Conservation (phyloP, 2,329 filamentous ascomycete genomes). For the Nemania serpens region DNA sequence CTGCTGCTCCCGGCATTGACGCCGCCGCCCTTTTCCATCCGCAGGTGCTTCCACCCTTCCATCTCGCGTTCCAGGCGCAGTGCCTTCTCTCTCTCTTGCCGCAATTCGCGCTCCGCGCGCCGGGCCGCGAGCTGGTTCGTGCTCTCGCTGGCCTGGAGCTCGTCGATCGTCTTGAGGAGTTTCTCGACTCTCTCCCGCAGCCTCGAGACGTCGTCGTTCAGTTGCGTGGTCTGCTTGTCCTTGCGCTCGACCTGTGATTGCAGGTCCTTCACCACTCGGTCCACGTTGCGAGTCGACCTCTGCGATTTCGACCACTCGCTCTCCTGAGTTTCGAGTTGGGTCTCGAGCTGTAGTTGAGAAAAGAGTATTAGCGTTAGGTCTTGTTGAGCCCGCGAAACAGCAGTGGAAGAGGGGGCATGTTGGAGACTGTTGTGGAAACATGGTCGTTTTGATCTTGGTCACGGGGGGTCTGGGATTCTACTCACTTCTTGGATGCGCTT, state of each 20-base stretch:
- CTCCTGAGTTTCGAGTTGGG: conserved; percentile 82
- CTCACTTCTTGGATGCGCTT: conserved; percentile 93
- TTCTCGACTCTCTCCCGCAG: conserved; percentile 90
- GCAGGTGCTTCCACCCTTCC: conserved; percentile 79
- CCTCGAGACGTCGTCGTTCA: conserved; percentile 82
- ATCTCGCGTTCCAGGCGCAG: conserved; percentile 85
- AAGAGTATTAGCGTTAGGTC: conserved; percentile 36
- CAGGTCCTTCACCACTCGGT: conserved; percentile 91
- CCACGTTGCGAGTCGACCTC: conserved; percentile 87
- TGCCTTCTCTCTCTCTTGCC: conserved; percentile 84
- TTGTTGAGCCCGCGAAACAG: conserved; percentile 33
- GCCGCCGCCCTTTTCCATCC: conserved; percentile 61
- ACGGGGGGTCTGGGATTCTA: conserved; percentile 29
- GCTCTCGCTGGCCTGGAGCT: conserved; percentile 87
- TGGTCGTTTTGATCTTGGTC: conserved; percentile 15
- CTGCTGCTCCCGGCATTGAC: conserved; percentile 37
- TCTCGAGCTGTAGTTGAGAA: conserved; percentile 70
- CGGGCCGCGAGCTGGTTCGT: conserved; percentile 79
- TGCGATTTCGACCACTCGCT: conserved; percentile 78
- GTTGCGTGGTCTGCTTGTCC: conserved; percentile 81
- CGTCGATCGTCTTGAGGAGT: conserved; percentile 88
- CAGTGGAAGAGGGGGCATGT: conserved; percentile 32
- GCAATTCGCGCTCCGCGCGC: conserved; percentile 85
- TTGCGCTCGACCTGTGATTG: conserved; percentile 91
- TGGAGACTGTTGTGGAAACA: conserved; percentile 9